Base-by-base conservation (phyloP, 352 stramenopile species). In the Elongisporangium anandrum region DNA sequence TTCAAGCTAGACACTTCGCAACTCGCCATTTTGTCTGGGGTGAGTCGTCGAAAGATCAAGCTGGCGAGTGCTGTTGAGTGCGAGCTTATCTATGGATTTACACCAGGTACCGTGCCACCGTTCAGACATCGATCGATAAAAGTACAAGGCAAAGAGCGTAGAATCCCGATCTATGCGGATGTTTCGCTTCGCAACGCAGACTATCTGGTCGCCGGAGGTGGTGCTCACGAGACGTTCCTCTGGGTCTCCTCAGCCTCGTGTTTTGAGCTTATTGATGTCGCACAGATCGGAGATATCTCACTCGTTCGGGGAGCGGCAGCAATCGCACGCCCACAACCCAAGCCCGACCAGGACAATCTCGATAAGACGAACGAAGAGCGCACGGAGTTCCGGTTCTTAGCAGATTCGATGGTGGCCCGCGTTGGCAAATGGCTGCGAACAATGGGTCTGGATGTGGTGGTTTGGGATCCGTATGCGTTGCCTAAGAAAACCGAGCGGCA, bases 341-440 rank as follows among this genome's bases (percentile, higher is more conserved):
- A 60, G 16, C 19, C 49, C 10, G 1, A 12, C 12, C 2, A 1
- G 21, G 52, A 9, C n/a, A 54, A 16, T 26, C 19, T 1, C 21
- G 24, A 8, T 22, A 15, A 16, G 16, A 29, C 13, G 16, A 23
- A 61, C 21, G 55, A 57, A 16, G 45, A 64, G n/a, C 38, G 48
- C 56, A 59, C 7, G 7, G 69, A 80, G 56, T 77, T 80, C 65
- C 86, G 82, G 26, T 93, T 93, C 52, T 59, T 93, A 0, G 84
- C 81, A 0, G 84, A 93, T 59, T 85, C 79, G 17, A 93, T 93
- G 84, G 68, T 90, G 8, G 79, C 66, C 9, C 78, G 83, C 16
- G 75, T 93, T n/a, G 79, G 77, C 6, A 79, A 84, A 23, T 93
- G 84, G 84, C 63, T 93, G 20, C 80, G 84, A 20, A 90, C 79